These are phyloP conservation scores for Diaporthe destruens DNA, from an alignment of 2,329 filamentous ascomycete species.

Conservation along the genomic window DNA sequence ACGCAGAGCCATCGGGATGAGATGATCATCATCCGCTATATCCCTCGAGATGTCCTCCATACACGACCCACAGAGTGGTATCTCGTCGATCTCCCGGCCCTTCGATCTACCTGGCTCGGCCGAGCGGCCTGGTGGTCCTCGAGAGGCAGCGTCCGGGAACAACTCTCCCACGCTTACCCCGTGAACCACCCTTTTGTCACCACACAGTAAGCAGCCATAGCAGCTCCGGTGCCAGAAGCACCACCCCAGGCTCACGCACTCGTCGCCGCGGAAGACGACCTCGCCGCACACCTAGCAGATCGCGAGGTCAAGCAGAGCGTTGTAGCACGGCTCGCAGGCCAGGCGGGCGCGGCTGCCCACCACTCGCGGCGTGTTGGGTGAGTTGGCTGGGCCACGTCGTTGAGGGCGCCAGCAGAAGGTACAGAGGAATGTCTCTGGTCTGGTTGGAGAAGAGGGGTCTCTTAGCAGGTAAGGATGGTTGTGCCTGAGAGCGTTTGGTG, in stretches of 20 bases:
- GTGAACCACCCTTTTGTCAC: slow-evolving; percentile 54
- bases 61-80: slow-evolving; percentile 65
- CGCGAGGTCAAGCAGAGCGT: slow-evolving; percentile 63
- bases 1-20: slow-evolving; percentile 58
- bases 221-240: slow-evolving; percentile 71
- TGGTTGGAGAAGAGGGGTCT: background rate
- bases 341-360: slow-evolving; percentile 63
- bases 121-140: slow-evolving; percentile 21
- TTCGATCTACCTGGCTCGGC: slow-evolving; percentile 39
- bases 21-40: slow-evolving; percentile 46
- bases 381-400: slow-evolving; percentile 43
- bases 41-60: slow-evolving; percentile 56
- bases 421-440: slow-evolving; percentile 59
- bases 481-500: background rate
- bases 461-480: background rate
- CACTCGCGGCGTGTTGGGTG: slow-evolving; percentile 49
- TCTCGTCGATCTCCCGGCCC: slow-evolving; percentile 57
- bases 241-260: slow-evolving; percentile 70
- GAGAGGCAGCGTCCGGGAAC: slow-evolving; percentile 45
- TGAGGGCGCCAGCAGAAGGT: slow-evolving; percentile 65
- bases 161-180: slow-evolving; percentile 53
- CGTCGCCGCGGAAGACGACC: slow-evolving; percentile 64
- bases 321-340: slow-evolving; percentile 62
- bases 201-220: slow-evolving; percentile 68
- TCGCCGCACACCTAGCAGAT: slow-evolving; percentile 71